A percentile compares a stretch with the other conserved stretches of the same genome.
Conservation (phyloP, 2,329 filamentous ascomycete genomes). For the Cadophora gregata region DNA sequence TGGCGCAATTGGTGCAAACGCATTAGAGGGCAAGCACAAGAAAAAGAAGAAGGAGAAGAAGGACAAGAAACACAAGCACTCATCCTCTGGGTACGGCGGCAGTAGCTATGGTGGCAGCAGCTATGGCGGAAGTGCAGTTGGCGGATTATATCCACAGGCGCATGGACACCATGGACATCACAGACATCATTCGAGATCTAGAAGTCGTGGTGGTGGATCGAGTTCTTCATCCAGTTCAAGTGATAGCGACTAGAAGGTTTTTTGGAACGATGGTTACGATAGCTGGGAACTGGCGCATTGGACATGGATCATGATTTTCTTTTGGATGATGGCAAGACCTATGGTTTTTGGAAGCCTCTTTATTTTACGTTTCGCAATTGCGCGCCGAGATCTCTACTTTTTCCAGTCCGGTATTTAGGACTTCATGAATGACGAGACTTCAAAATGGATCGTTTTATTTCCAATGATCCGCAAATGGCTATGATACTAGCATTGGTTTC, state of each 20-base stretch:
- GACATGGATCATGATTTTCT: neutral
- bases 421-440: conserved; percentile 12
- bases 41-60: conserved; percentile 45
- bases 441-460: neutral
- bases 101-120: conserved; percentile 23
- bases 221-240: conserved; percentile 20
- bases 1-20: conserved; percentile 61
- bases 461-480: neutral
- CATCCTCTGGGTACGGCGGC: conserved; percentile 24
- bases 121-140: conserved; percentile 22
- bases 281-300: conserved; percentile 5
- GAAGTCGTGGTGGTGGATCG: conserved; percentile 29
- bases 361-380: neutral
- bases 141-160: conserved; percentile 33
- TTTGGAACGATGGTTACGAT: neutral
- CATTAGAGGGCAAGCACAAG: conserved; percentile 53
- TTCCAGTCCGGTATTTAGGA: neutral
- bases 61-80: conserved; percentile 36
- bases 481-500: neutral
- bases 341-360: neutral
- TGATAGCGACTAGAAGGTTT: conserved; percentile 35
- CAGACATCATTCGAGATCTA: conserved; percentile 24
- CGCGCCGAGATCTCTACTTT: neutral
- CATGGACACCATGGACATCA: conserved; percentile 28
- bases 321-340: neutral